Evolutionary conservation across 148 eudicot species (phyloP), one percentile per base, ranked within the genome.

Genomic region (Camellia granthamiana): DNA sequence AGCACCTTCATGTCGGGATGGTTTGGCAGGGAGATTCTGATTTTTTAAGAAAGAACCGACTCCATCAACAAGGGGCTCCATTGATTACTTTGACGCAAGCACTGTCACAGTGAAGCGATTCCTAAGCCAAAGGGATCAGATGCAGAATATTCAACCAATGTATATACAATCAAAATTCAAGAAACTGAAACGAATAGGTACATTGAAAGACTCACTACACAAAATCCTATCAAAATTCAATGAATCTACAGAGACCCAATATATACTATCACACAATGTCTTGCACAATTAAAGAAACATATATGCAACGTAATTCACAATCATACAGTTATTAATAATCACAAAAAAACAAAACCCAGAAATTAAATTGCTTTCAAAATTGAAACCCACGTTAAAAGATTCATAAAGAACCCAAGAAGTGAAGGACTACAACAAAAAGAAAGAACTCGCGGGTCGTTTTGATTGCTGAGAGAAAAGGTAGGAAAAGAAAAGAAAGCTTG

Each of bases 61-160:
- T 46, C 86, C 90, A 74, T 87, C 90, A 41, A 90, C 86, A 81
- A 82, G 85, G 12, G 88, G 85, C 63, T 89, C 91, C 83, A 87
- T 86, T 13, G 13, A 7, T 30, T 72, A 44, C 55, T 78, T 88
- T 80, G 74, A 72, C 58, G 59, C 68, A 74, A 83, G 69, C 55
- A 81, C 91, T 85, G 84, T 63, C 63, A 78, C 30, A 18, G 62
- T 71, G 83, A 65, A 75, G 83, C 64, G 80, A 85, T 41, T 69
- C 72, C 72, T 78, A 38, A 10, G n/a, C 70, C 79, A 11, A 49
- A 62, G 38, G 6, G 12, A 60, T 61, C 72, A 62, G 18, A 51
- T 59, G 43, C 51, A 73, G 56, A 41, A 61, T 75, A 81, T 68
- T 75, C 81, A 86, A 74, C 62, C 65, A 54, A 81, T 9, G 79